Conservation (phyloP, 257 asterid species). For the Solanum boliviense region DNA sequence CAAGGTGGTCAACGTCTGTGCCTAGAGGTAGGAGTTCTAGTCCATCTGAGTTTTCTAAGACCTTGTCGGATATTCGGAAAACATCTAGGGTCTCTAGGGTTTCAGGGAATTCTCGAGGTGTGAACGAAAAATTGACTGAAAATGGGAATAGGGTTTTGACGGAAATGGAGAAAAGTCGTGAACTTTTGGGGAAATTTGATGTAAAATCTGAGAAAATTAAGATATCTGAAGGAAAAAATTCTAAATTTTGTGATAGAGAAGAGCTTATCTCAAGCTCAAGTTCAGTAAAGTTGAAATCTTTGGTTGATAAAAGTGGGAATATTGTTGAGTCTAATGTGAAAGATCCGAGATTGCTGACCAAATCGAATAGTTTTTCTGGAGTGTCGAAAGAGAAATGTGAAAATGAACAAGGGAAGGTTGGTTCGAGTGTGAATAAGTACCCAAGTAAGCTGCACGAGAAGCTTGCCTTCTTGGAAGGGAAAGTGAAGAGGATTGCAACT, state of each 20-base stretch:
- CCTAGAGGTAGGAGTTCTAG: constrained; percentile 85
- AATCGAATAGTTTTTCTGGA: constrained; percentile 11
- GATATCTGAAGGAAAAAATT: constrained; percentile 1
- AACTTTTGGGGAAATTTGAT: constrained; percentile 2
- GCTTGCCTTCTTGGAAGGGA: constrained; percentile 76
- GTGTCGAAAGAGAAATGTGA: constrained; percentile 18
- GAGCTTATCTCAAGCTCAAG: constrained; percentile 13
- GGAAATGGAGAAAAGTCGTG: background rate
- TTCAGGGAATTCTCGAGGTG: constrained; percentile 11
- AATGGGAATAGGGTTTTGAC: background rate
- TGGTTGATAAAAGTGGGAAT: constrained; percentile 5
- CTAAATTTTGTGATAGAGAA: constrained; percentile 10
- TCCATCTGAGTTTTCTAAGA: constrained; percentile 46
- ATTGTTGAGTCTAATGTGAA: constrained; percentile 17
- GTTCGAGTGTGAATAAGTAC: constrained; percentile 19
- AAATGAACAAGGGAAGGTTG: constrained; percentile 8
- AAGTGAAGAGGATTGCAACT: constrained; percentile 66
- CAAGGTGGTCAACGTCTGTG: constrained; percentile 49
- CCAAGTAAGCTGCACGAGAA: constrained; percentile 65
- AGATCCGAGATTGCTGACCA: constrained; percentile 22
- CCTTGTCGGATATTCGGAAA: constrained; percentile 25
- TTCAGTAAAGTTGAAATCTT: constrained; percentile 17
- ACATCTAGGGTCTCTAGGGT: constrained; percentile 33
- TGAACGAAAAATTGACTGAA: constrained; percentile 9
- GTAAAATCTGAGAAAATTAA: constrained; percentile 1